A percentile compares a stretch with the other conserved stretches of the same genome.
These are phyloP conservation scores for Amphirosellinia nigrospora DNA, from an alignment of 495 filamentous ascomycete species.

Conservation along the genomic window DNA sequence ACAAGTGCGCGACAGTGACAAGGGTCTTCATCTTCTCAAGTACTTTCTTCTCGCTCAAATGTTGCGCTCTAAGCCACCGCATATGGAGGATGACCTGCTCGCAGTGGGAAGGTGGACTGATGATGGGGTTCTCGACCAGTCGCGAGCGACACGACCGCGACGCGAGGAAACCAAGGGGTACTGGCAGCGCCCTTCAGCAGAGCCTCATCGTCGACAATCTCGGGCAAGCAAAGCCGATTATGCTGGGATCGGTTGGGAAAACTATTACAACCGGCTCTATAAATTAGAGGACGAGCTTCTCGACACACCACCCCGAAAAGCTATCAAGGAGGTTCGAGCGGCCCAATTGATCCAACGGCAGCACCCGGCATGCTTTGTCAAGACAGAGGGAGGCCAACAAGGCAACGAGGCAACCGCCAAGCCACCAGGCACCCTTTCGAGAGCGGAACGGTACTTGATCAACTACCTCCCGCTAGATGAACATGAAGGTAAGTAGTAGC, in stretches of 20 bases:
- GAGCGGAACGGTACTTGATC: neutral
- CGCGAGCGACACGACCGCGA: neutral
- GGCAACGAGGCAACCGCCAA: constrained; percentile 19
- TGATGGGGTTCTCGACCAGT: neutral
- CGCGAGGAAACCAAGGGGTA: neutral
- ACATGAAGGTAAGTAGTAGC: neutral
- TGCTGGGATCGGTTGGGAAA: neutral
- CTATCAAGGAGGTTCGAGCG: constrained; percentile 2
- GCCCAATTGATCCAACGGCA: constrained; percentile 10
- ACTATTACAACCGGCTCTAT: neutral
- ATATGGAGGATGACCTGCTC: constrained; percentile 7
- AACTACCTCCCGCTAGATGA: neutral
- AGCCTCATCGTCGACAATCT: neutral
- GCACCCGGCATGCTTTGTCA: constrained; percentile 8
- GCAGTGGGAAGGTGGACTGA: constrained; percentile 15
- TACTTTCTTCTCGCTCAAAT: neutral
- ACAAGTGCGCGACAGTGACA: neutral
- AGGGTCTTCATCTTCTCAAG: neutral
- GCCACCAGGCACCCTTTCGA: neutral
- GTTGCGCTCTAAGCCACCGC: neutral
- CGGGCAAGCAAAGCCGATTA: neutral
- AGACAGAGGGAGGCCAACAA: constrained; percentile 9
- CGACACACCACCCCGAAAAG: neutral
- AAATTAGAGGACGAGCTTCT: neutral
- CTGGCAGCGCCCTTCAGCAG: neutral